These are phyloP conservation scores for Penicillium sclerotiorum DNA, from an alignment of 2,329 filamentous ascomycete species.

Conservation along the genomic window DNA sequence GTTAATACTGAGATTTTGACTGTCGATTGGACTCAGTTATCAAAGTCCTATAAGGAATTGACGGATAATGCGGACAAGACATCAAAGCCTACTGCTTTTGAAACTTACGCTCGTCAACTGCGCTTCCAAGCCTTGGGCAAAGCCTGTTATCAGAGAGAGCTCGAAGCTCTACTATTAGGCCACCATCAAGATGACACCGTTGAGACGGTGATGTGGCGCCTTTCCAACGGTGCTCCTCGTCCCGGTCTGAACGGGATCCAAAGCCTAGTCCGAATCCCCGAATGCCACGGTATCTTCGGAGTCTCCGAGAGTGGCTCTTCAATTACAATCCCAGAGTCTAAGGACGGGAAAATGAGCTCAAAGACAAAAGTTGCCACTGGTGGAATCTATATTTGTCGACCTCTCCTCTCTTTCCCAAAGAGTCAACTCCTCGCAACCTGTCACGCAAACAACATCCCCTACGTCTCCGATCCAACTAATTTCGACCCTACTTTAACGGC, in stretches of 20 bases:
- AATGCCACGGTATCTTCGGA: constrained; percentile 75
- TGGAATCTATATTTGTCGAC: constrained; percentile 40
- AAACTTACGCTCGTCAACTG: constrained; percentile 71
- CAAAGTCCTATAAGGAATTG: constrained; percentile 1
- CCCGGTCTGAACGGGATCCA: constrained; percentile 74
- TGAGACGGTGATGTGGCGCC: constrained; percentile 82
- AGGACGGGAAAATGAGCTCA: neutral
- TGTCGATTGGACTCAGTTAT: constrained; percentile 55
- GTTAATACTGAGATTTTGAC: constrained; percentile 39
- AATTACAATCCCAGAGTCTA: constrained; percentile 12
- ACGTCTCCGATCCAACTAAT: constrained; percentile 88
- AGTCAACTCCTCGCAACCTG: constrained; percentile 68
- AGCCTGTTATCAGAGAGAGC: constrained; percentile 56
- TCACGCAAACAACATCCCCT: constrained; percentile 64
- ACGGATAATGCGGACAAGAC: constrained; percentile 32
- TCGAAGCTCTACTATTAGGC: constrained; percentile 70
- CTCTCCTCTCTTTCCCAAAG: constrained; percentile 61
- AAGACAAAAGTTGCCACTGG: constrained; percentile 41
- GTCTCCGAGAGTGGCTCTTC: constrained; percentile 66
- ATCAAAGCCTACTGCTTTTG: constrained; percentile 64
- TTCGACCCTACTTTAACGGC: constrained; percentile 72
- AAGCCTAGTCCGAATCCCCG: constrained; percentile 70
- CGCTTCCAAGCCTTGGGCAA: constrained; percentile 73
- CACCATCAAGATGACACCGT: constrained; percentile 92
- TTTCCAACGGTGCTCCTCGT: constrained; percentile 68